These are phyloP conservation scores for Lasiodiplodia sp. DNA, from an alignment of 2,329 filamentous ascomycete species.

Conservation along the genomic window DNA sequence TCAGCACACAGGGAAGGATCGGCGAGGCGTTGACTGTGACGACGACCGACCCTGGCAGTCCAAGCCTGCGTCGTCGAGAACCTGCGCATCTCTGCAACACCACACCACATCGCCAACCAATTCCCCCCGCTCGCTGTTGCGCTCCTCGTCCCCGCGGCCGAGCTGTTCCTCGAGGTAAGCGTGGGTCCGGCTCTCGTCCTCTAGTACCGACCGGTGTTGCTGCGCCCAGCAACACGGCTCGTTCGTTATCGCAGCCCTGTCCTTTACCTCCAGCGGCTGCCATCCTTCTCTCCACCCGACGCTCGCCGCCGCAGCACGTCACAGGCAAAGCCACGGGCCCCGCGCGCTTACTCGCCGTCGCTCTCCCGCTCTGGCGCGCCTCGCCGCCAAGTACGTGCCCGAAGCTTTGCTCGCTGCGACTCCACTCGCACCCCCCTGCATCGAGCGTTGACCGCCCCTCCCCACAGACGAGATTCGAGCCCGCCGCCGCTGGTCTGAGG, in stretches of 20 bases:
- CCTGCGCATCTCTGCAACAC: slow-evolving; percentile 18
- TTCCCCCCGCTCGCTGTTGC: slow-evolving; percentile 12
- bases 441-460: slow-evolving; percentile 31
- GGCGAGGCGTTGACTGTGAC: slow-evolving; percentile 19
- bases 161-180: slow-evolving; percentile 7
- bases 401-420: slow-evolving; percentile 26
- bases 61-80: slow-evolving; percentile 21
- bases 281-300: slow-evolving; percentile 8
- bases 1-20: slow-evolving; percentile 12
- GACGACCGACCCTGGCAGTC: slow-evolving; percentile 13
- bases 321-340: slow-evolving; percentile 27
- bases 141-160: background rate
- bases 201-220: slow-evolving; percentile 16
- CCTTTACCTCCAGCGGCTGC: slow-evolving; percentile 21
- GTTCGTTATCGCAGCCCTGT: slow-evolving; percentile 28
- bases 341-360: slow-evolving; percentile 48
- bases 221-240: slow-evolving; percentile 27
- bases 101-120: slow-evolving; percentile 10
- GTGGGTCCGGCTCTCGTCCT: slow-evolving; percentile 10
- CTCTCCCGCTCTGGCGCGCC: slow-evolving; percentile 44
- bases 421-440: slow-evolving; percentile 30
- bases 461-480: slow-evolving; percentile 28
- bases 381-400: slow-evolving; percentile 27
- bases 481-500: slow-evolving; percentile 15
- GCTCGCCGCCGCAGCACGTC: slow-evolving; percentile 21